phyloP scores from a whole-genome alignment of 73 alveolate species.

The Durusdinium trenchii region DNA sequence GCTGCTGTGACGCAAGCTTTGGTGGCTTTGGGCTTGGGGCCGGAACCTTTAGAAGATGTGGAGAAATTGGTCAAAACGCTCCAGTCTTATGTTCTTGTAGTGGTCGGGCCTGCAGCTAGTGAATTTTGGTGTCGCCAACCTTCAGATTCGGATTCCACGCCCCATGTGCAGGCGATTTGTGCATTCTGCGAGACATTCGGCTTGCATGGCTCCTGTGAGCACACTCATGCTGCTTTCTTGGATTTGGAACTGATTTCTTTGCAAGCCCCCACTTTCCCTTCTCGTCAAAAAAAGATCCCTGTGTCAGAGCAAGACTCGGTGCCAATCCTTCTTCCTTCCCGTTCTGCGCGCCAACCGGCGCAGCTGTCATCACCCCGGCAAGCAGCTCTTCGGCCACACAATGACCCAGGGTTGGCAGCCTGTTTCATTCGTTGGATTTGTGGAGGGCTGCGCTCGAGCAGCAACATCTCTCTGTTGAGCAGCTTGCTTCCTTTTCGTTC shows the following conservation, averaged over 20 bases:
- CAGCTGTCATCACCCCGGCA: no score
- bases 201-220: constrained; percentile 42
- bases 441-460: no score
- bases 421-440: no score
- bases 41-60: neutral
- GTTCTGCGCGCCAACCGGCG: no score
- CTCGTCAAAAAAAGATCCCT: neutral
- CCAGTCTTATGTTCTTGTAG: neutral
- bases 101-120: neutral
- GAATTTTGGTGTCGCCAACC: neutral
- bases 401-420: no score
- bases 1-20: neutral
- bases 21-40: neutral
- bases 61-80: neutral
- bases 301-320: no score
- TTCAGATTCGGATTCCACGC: neutral
- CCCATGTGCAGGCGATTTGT: neutral
- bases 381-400: no score
- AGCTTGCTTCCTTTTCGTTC: no score
- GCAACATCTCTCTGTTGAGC: no score
- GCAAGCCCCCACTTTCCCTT: neutral
- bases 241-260: neutral
- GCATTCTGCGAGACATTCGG: neutral
- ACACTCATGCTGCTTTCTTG: neutral
- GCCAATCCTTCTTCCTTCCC: no score